Percentiles rank a stretch among this genome's conserved stretches.
phyloP scores from a whole-genome alignment of 164 flowering plant genomes.

The Piper betle region DNA sequence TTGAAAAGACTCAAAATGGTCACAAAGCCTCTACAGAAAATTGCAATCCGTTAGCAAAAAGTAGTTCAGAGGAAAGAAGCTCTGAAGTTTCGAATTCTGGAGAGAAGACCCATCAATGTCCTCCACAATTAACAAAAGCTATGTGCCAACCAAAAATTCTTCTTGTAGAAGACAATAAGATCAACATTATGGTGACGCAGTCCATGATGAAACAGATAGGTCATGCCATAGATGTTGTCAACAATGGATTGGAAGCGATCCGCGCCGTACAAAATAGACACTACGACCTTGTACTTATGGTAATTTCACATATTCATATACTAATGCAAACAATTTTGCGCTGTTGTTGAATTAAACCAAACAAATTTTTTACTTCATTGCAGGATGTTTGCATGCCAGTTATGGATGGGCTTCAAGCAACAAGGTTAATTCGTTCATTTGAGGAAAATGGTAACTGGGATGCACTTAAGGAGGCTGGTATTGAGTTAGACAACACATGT shows the following conservation, averaged over 20 bases:
- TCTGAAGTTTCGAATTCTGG: slow-evolving; percentile 15
- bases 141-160: slow-evolving; percentile 53
- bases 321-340: not conserved
- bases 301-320: slow-evolving; percentile 13
- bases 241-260: slow-evolving; percentile 85
- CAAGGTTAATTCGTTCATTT: slow-evolving; percentile 73
- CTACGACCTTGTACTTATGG: slow-evolving; percentile 89
- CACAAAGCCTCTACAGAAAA: too few species aligned
- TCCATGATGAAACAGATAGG: slow-evolving; percentile 93
- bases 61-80: not conserved
- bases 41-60: too few species aligned
- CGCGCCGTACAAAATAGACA: slow-evolving; percentile 50
- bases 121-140: slow-evolving; percentile 18
- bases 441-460: slow-evolving; percentile 93
- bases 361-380: not conserved
- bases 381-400: slow-evolving; percentile 99
- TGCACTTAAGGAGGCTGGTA: slow-evolving; percentile 64
- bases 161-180: slow-evolving; percentile 93
- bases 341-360: not conserved
- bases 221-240: slow-evolving; percentile 67
- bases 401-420: slow-evolving; percentile 95
- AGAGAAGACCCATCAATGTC: slow-evolving; percentile 14
- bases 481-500: slow-evolving; percentile 21
- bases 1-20: not conserved
- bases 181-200: slow-evolving; percentile 74